Conservation (phyloP, 306 rosid species). For the Malus orientalis region DNA sequence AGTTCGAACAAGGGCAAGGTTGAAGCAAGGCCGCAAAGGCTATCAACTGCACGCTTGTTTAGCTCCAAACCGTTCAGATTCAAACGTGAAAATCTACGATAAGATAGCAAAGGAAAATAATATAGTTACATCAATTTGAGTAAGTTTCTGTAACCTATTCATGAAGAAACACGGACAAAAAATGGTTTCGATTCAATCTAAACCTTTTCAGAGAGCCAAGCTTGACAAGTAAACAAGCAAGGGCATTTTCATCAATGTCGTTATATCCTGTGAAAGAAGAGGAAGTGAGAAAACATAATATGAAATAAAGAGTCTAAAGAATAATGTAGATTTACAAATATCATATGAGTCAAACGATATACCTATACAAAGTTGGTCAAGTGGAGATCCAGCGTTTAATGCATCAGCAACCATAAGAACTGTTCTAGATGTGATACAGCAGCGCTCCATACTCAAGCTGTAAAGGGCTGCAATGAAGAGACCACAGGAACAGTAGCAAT, state of each 20-base stretch:
- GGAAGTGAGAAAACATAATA: conserved; percentile 11
- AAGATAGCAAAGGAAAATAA: neutral
- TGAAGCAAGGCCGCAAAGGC: conserved; percentile 60
- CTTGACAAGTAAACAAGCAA: conserved; percentile 52
- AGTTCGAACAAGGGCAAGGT: conserved; percentile 48
- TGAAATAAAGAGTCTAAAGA: neutral
- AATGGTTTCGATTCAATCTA: conserved; percentile 4
- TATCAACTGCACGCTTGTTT: conserved; percentile 64
- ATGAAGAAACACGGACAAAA: neutral
- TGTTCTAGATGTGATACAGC: conserved; percentile 76
- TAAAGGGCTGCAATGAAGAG: conserved; percentile 50
- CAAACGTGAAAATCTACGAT: conserved; percentile 63
- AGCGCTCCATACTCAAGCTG: conserved; percentile 73
- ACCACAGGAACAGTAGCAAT: neutral
- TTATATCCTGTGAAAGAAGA: conserved; percentile 56
- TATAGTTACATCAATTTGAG: conserved; percentile 2
- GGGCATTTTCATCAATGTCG: conserved; percentile 58
- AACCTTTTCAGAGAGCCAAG: conserved; percentile 74
- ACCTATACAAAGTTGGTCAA: conserved; percentile 77
- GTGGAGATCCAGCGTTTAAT: conserved; percentile 48
- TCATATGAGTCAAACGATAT: conserved; percentile 10
- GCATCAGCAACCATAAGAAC: conserved; percentile 69
- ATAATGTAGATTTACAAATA: neutral
- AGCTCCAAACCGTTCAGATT: conserved; percentile 74
- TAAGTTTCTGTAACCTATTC: neutral